These are phyloP conservation scores for Hanseniaspora occidentalis DNA, from an alignment of 805 yeast species.

Conservation along the genomic window DNA sequence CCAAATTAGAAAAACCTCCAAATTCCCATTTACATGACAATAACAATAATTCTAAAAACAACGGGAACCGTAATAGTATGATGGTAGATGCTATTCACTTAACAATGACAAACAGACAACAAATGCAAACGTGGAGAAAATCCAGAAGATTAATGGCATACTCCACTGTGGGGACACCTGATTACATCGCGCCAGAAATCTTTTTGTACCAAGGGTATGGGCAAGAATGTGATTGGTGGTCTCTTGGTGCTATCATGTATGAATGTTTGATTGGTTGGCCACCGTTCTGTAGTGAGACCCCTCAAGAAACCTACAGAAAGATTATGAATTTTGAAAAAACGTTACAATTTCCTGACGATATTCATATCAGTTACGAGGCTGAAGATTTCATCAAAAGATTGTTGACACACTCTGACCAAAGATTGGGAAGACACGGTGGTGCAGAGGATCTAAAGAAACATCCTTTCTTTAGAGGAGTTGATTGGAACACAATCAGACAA, in stretches of 20 bases:
- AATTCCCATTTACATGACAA: constrained; percentile 9
- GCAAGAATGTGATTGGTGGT: constrained; percentile 98
- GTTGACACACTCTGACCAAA: constrained; percentile 63
- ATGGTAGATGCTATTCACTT: constrained; percentile 90
- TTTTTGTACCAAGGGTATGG: constrained; percentile 90
- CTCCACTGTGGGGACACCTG: constrained; percentile 94
- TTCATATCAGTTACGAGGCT: constrained; percentile 77
- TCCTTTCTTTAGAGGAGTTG: constrained; percentile 92
- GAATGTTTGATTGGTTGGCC: constrained; percentile 97
- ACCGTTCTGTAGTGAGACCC: constrained; percentile 89
- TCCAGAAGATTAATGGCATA: constrained; percentile 88
- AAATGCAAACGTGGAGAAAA: constrained; percentile 93
- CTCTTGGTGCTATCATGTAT: constrained; percentile 90
- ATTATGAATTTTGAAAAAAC: constrained; percentile 87
- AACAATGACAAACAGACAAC: constrained; percentile 90
- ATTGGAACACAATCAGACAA: constrained; percentile 78
- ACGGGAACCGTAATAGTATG: constrained; percentile 57
- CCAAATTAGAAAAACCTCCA: constrained; percentile 24
- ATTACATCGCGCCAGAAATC: constrained; percentile 91
- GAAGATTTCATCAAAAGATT: constrained; percentile 75
- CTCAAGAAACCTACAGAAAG: constrained; percentile 86
- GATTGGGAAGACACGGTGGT: constrained; percentile 83
- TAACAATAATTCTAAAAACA: constrained; percentile 10
- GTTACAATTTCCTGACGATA: constrained; percentile 79
- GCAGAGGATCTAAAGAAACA: constrained; percentile 84